Evolutionary conservation across 1,139 yeast genomes (phyloP), one percentile per base, ranked within the genome.

Genomic region (Magnusiomyces suaveolens): DNA sequence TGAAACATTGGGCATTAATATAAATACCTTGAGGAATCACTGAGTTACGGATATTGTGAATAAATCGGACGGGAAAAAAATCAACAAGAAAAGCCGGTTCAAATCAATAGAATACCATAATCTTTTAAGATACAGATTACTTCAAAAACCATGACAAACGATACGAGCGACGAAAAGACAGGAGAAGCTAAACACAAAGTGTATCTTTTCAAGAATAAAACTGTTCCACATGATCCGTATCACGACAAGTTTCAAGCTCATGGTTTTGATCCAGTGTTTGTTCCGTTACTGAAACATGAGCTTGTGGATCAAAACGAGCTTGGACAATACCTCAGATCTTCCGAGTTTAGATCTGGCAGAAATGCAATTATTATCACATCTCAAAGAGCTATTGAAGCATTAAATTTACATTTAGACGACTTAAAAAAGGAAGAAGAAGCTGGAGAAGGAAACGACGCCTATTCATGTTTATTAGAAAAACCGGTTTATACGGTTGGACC

Each of bases 401-500:
- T 79, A 79, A 48, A 68, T 79, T 43, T 47, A 48, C 69, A 2
- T 62, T 67, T 43, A 47, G 68, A 10, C 48, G 60, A 43, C 29
- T 60, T 12, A 51, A 49, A 0, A 49, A 51, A 3, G 3, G 41
- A 36, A 10, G 41, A 36, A 36, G 18, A 36, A 10, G 16, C 4
- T 16, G 18, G 18, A 10, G 41, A 36, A 57, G 57, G 6, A 55
- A 54, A 1, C 56, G 33, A 12, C 6, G 33, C 33, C 6, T 29
- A 29, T 29, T 29, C 33, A 29, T 29, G 33, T 29, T 29, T 60
- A 33, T 38, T 56, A 16, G 54, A 61, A 0, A 81, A 80, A 62
- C 77, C 83, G 0, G 84, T 84, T 0, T 92, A 83, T 64, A 88
- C 97, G 0, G 97, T 92, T 4, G 97, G 97, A 0, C 96, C 96